Evolutionary conservation across 768 basidiomycete species (phyloP), one percentile per base, ranked within the genome.

Genomic region (Boletus fagicola): DNA sequence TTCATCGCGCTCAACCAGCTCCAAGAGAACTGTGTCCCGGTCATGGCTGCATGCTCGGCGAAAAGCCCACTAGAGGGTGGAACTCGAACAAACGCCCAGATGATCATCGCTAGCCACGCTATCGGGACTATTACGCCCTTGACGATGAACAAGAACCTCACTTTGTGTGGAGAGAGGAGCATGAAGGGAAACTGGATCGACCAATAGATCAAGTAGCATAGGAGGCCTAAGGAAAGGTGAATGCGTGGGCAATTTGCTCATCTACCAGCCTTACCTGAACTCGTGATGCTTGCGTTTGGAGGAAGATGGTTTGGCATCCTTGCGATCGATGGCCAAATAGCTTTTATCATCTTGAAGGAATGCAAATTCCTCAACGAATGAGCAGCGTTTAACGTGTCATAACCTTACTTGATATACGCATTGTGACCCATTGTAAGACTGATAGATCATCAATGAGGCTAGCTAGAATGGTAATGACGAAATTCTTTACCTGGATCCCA

Each of bases 141-240:
- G 56, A 80, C 74, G 44, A 86, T 73, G 78, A 93, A 95, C 31
- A 94, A 75, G 72, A 83, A 83, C 48, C 87, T 82, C 54, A 95
- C 87, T 63, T 80, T 82, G 60, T 91, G 86, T 1, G 92, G 91
- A 12, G 88, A 87, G 51, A 93, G 67, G 52, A 91, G 69, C 78
- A 93, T 78, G 67, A 92, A 78, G 1, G 90, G 85, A 57, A 92
- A 77, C 66, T 92, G 87, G 36, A 92, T 75, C 54, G 87, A 63
- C 89, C 89, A 92, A 72, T 83, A 92, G 24, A 92, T 65, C 63
- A 90, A 80, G 71, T 88, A 92, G 67, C 85, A 88, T 69, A 87
- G 77, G 65, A 91, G 78, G n/a, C 83, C 86, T 85, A 22, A 30
- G 11, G 28, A 52, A 40, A 2, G 26, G 18, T 63, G 26, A 66